These are phyloP conservation scores for Eimeria sp. DNA, from an alignment of 169 alveolate genomes.

Conservation along the genomic window DNA sequence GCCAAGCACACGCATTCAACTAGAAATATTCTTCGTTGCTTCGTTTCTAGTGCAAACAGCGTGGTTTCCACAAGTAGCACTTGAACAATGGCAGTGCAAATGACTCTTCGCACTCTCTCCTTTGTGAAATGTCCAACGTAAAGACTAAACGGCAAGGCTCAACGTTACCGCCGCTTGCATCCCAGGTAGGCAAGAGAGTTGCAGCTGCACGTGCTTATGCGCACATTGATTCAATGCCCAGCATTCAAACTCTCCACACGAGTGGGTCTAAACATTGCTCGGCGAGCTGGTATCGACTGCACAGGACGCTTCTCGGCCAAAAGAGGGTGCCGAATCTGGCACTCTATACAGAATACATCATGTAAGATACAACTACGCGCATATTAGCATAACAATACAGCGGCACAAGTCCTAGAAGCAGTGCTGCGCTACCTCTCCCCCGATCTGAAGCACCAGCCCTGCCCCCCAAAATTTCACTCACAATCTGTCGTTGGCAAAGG, in stretches of 20 bases:
- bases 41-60: background rate
- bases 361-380: background rate
- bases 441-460: background rate
- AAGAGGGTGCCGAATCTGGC: background rate
- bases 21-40: background rate
- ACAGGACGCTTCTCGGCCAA: background rate
- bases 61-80: background rate
- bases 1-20: background rate
- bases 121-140: background rate
- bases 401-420: background rate
- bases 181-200: background rate
- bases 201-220: background rate
- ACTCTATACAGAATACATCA: background rate
- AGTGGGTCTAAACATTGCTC: no score
- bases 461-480: background rate
- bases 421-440: background rate
- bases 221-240: background rate
- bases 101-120: background rate
- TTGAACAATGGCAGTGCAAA: background rate
- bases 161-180: background rate
- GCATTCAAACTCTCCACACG: background rate
- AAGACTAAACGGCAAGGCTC: background rate
- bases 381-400: background rate
- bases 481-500: background rate
- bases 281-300: background rate